These are phyloP conservation scores for Paspalum vaginatum DNA, from an alignment of 176 grass and related monocot species.

Conservation along the genomic window DNA sequence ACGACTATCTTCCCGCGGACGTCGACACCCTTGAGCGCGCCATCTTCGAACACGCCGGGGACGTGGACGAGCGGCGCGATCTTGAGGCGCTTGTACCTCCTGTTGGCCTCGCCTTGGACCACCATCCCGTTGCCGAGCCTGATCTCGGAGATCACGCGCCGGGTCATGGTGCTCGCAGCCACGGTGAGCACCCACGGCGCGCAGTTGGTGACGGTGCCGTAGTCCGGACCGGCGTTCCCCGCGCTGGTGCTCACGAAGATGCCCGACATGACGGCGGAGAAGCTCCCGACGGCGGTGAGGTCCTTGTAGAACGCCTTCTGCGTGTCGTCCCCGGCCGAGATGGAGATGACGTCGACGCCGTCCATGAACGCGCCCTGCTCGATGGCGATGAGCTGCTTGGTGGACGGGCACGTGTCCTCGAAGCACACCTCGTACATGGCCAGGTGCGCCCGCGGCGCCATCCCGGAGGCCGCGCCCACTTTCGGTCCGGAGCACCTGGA, in stretches of 20 bases:
- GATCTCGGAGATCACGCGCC: conserved; percentile 41
- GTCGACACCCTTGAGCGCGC: conserved; percentile 29
- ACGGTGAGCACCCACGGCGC: conserved; percentile 59
- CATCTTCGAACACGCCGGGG: conserved; percentile 33
- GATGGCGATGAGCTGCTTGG: conserved; percentile 46
- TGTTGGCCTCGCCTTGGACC: conserved; percentile 49
- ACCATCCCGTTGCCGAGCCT: conserved; percentile 55
- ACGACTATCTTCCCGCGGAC: conserved; percentile 61
- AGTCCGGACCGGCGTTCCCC: conserved; percentile 32
- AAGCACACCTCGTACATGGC: conserved; percentile 58
- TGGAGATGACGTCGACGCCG: conserved; percentile 70
- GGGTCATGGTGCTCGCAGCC: conserved; percentile 57
- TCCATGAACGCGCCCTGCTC: conserved; percentile 60
- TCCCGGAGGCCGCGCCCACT: conserved; percentile 46
- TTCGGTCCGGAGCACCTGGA: background rate
- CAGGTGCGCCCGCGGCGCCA: conserved; percentile 68
- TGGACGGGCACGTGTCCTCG: conserved; percentile 33
- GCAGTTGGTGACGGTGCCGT: conserved; percentile 43
- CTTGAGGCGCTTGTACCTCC: background rate
- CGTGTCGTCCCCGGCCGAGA: conserved; percentile 45
- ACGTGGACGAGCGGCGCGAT: conserved; percentile 43
- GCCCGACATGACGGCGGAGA: conserved; percentile 39
- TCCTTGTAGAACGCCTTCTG: conserved; percentile 59
- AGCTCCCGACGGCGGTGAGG: conserved; percentile 45
- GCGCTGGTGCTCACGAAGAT: conserved; percentile 50